Evolutionary conservation across 805 yeast genomes (phyloP).

Genomic region (Suhomyces kilbournensis): DNA sequence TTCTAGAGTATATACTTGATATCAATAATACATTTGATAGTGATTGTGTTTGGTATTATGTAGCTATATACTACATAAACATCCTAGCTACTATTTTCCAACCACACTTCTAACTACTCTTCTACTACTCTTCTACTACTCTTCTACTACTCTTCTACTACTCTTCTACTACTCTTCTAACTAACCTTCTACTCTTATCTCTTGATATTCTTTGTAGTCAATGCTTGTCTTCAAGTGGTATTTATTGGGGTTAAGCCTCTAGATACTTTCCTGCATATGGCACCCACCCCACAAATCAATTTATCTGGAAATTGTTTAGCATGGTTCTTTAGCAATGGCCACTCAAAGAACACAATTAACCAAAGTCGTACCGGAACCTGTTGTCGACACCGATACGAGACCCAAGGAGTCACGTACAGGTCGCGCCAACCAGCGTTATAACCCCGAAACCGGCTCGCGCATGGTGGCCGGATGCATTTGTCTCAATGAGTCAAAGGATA

Average conservation of each 20-base stretch:
- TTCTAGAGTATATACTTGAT: too few species aligned
- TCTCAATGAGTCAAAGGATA: constrained; percentile 50
- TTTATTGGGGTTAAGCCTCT: neutral
- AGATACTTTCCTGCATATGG: neutral
- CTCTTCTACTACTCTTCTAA: too few species aligned
- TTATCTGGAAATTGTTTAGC: neutral
- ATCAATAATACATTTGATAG: too few species aligned
- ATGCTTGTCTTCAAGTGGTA: too few species aligned
- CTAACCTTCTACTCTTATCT: too few species aligned
- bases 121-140: too few species aligned
- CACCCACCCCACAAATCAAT: neutral
- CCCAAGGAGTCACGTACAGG: constrained; percentile 43
- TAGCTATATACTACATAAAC: too few species aligned
- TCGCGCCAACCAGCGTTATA: constrained; percentile 56
- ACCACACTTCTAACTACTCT: too few species aligned
- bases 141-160: too few species aligned
- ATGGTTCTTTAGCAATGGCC: constrained; percentile 1
- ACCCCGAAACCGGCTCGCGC: constrained; percentile 66
- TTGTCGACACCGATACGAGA: neutral
- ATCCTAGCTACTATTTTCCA: too few species aligned
- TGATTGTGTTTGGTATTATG: too few species aligned
- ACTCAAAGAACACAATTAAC: neutral
- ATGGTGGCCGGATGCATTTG: constrained; percentile 92
- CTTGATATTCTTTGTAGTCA: too few species aligned
- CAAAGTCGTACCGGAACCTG: neutral